A percentile compares a stretch with the other conserved stretches of the same genome.
These are phyloP conservation scores for Neocallimastix lanati DNA, from an alignment of 192 early-diverging fungal genomes.

Conservation along the genomic window DNA sequence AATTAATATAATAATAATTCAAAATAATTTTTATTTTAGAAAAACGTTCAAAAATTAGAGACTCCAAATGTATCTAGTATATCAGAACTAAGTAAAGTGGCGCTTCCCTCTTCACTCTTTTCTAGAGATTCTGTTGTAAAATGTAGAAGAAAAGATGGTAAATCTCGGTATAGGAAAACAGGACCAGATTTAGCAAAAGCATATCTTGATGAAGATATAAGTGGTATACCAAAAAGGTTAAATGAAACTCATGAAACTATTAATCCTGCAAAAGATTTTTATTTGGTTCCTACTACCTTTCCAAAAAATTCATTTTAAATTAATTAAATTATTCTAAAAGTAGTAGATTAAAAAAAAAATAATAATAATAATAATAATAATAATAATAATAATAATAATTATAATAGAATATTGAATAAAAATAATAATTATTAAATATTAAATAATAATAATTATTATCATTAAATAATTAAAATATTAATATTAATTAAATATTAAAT, in stretches of 20 bases:
- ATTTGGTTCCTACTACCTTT: background rate
- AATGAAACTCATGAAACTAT: background rate
- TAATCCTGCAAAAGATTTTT: background rate
- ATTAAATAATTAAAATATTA: too few relatives aligned
- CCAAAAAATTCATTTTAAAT: background rate
- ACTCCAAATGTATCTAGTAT: background rate
- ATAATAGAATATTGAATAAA: too few relatives aligned
- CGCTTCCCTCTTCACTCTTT: background rate
- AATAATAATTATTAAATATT: too few relatives aligned
- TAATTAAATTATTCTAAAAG: too few relatives aligned
- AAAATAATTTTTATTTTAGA: background rate
- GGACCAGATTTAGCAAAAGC: background rate
- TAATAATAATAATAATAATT: too few relatives aligned
- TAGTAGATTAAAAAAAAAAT: too few relatives aligned
- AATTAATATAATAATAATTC: too few relatives aligned
- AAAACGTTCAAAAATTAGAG: background rate
- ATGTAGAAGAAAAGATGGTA: background rate
- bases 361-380: too few relatives aligned
- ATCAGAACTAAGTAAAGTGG: background rate
- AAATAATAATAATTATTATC: too few relatives aligned
- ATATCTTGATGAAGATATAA: background rate
- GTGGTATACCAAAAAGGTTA: background rate
- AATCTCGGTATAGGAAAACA: background rate
- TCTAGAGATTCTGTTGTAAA: background rate
- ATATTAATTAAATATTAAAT: too few relatives aligned